Percentiles rank a stretch among this genome's conserved stretches.
These are phyloP conservation scores for Talaromyces sp. DNA, from an alignment of 2,329 filamentous ascomycete species.

Conservation along the genomic window DNA sequence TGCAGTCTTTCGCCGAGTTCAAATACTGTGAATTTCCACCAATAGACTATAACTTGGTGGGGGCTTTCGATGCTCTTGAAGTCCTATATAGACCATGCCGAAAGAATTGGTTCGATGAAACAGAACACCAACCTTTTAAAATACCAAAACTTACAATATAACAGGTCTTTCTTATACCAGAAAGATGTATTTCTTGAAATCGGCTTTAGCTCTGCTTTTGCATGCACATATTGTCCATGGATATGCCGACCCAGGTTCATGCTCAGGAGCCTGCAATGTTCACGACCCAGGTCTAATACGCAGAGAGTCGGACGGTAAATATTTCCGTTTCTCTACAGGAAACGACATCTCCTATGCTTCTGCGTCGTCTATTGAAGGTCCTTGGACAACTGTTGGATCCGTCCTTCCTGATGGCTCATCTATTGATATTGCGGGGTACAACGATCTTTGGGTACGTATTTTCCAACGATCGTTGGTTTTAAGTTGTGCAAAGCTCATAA, in stretches of 20 bases:
- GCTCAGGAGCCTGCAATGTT: constrained; percentile 26
- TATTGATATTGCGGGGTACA: constrained; percentile 40
- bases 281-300: constrained; percentile 48
- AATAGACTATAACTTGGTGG: neutral
- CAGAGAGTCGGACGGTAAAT: constrained; percentile 43
- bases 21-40: neutral
- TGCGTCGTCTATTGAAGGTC: constrained; percentile 43
- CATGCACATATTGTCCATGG: neutral
- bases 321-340: constrained; percentile 51
- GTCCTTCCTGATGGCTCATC: constrained; percentile 43
- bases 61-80: neutral
- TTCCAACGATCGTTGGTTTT: neutral
- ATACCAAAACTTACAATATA: neutral
- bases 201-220: neutral
- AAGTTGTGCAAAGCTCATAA: too few species aligned
- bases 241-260: constrained; percentile 25
- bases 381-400: constrained; percentile 47
- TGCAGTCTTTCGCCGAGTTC: neutral
- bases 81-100: neutral
- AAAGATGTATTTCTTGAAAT: neutral
- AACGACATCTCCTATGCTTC: constrained; percentile 46
- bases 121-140: neutral
- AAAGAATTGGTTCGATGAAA: neutral
- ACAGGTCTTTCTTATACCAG: neutral
- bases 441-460: constrained; percentile 45